phyloP scores from a whole-genome alignment of 2,329 filamentous ascomycete species.

The Botrytis tulipae region DNA sequence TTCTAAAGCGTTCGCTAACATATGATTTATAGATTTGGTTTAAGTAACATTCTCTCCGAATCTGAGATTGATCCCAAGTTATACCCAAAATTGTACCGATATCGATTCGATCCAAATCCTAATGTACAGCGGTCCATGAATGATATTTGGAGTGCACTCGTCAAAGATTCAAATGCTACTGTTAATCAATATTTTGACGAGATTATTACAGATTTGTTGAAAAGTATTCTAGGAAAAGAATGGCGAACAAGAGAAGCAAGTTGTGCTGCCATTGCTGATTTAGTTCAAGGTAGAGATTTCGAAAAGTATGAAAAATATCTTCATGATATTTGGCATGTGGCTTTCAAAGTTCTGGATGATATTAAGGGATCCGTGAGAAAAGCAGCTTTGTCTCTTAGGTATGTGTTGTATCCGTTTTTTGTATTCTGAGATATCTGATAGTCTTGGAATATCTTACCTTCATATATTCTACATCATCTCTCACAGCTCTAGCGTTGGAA shows the following conservation, averaged over 20 bases:
- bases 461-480: background rate
- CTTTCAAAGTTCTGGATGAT: constrained; percentile 91
- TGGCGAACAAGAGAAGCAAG: constrained; percentile 93
- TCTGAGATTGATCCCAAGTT: constrained; percentile 87
- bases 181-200: constrained; percentile 81
- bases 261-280: constrained; percentile 83
- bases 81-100: constrained; percentile 91
- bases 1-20: background rate
- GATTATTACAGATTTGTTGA: constrained; percentile 84
- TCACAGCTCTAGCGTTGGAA: background rate
- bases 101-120: constrained; percentile 89
- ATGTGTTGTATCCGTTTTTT: background rate
- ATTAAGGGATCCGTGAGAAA: constrained; percentile 87
- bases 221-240: constrained; percentile 83
- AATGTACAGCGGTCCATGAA: constrained; percentile 96
- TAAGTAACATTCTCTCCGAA: constrained; percentile 88
- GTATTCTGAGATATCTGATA: background rate
- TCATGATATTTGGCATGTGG: constrained; percentile 77
- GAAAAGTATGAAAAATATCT: constrained; percentile 81
- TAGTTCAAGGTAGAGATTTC: constrained; percentile 77
- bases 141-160: constrained; percentile 94
- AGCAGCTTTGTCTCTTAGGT: constrained; percentile 68
- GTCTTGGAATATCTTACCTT: background rate
- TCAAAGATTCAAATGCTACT: constrained; percentile 77
- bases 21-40: constrained; percentile 57